Evolutionary conservation across 2,329 filamentous ascomycete genomes (phyloP), one percentile per base, ranked within the genome.

Genomic region (Dactylellina cionopaga): DNA sequence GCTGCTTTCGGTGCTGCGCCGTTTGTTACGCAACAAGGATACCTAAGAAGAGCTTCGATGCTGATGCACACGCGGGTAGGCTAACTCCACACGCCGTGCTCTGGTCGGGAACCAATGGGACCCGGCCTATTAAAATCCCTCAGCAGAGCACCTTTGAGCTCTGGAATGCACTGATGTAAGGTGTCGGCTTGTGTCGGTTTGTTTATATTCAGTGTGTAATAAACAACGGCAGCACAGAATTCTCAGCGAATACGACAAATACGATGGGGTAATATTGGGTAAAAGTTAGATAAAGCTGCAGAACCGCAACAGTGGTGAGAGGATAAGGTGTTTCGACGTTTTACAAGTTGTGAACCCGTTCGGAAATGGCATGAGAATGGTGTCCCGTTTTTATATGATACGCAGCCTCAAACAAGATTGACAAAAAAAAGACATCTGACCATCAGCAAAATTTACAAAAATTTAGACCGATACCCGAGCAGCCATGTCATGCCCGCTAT

Each of bases 91-190:
- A 55, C 13, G 15, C 31, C 43, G 35, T 52, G 54, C 65, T 55
- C 35, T 49, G 33, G 33, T 33, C 55, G 64, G 64, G 47, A 72
- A 60, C 59, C 59, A 72, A 65, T 72, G 44, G 43, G 24, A 44
- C 68, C 44, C 25, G 13, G 29, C 59, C 59, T 58, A 65, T 72
- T 72, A 72, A 72, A 72, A 72, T 72, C 60, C 68, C 68, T 72
- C 68, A 72, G 15, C 41, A 55, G 17, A 33, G 19, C 11, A 5
- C 29, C 49, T 41, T 24, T 41, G 39, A 7, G 39, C 19, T 19
- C 51, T 41, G 49, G 19, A 35, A 27, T 31, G 29, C 29, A 15
- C 35, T 55, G 51, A 19, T 41, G 51, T 55, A 31, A 31, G 51
- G 51, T 55, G 37, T 43, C 62, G 62, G 62, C 62, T 66, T 66